Evolutionary conservation across 2,329 filamentous ascomycete species (phyloP).

Genomic region (Fusarium sp.): DNA sequence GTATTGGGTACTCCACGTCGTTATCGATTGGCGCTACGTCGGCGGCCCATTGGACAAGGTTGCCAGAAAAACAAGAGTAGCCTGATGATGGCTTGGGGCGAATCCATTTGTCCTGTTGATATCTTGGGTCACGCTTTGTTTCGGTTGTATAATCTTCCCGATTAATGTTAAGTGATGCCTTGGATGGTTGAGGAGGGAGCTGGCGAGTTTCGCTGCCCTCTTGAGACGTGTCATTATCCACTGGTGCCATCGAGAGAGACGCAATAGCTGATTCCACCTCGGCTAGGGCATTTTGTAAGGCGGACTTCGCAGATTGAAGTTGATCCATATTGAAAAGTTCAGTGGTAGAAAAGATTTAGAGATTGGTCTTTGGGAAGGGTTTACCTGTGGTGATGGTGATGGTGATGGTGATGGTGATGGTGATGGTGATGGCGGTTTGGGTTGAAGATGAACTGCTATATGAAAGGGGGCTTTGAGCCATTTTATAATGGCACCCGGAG

Average conservation of each 20-base stretch:
- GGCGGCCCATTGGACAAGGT: not conserved
- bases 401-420: no score
- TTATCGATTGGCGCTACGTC: fast-evolving
- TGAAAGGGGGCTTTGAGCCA: no score
- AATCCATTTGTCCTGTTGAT: not conserved
- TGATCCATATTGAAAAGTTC: not conserved
- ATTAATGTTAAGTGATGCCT: not conserved
- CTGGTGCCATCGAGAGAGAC: not conserved
- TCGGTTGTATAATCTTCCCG: not conserved
- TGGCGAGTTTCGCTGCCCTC: not conserved
- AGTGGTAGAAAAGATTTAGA: not conserved
- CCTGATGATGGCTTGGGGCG: not conserved
- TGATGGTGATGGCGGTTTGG: not conserved
- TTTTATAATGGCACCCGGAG: not conserved
- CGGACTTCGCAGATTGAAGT: not conserved
- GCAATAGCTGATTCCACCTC: not conserved
- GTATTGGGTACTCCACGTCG: not conserved
- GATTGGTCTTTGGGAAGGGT: not conserved
- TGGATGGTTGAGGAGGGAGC: no score
- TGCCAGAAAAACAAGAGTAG: not conserved
- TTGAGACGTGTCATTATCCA: no score
- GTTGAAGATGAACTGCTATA: not conserved
- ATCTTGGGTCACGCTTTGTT: not conserved
- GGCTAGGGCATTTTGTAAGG: not conserved
- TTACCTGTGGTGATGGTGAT: not conserved